Percentiles rank a stretch among this genome's conserved stretches.
phyloP scores from a whole-genome alignment of 176 grass and related monocot genomes.

The Cymbopogon citratus region DNA sequence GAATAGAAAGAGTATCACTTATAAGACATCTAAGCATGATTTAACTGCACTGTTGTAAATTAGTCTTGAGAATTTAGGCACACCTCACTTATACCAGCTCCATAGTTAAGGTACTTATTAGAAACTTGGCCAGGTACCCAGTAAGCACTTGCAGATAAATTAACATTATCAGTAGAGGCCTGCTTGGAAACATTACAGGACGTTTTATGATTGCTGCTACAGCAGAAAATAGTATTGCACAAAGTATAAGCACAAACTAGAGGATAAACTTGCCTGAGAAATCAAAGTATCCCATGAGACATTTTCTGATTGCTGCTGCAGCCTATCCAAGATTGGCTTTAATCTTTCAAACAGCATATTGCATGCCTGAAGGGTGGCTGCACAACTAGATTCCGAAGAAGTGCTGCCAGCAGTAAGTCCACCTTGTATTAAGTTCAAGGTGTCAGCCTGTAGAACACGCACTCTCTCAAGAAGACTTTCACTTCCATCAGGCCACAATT shows the following conservation, averaged over 20 bases:
- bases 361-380: constrained; percentile 55
- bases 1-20: background rate
- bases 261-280: constrained; percentile 34
- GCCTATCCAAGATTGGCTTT: constrained; percentile 49
- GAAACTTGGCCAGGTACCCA: constrained; percentile 46
- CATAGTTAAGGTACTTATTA: constrained; percentile 58
- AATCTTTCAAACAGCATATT: constrained; percentile 46
- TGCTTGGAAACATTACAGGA: constrained; percentile 3
- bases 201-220: background rate
- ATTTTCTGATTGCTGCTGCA: constrained; percentile 21
- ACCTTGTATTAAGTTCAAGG: constrained; percentile 65
- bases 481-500: constrained; percentile 43
- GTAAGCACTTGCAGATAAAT: constrained; percentile 57
- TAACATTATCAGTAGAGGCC: constrained; percentile 44
- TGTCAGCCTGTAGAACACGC: constrained; percentile 69
- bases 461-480: constrained; percentile 56
- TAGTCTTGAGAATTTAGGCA: background rate
- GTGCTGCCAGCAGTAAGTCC: constrained; percentile 61
- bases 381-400: constrained; percentile 67
- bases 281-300: constrained; percentile 71
- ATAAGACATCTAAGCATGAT: background rate
- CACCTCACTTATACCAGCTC: constrained; percentile 63
- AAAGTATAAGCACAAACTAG: background rate
- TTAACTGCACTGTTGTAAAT: background rate
- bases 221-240: background rate